These are phyloP conservation scores for Cyclotella sp. DNA, from an alignment of 108 stramenopile genomes.

Conservation along the genomic window DNA sequence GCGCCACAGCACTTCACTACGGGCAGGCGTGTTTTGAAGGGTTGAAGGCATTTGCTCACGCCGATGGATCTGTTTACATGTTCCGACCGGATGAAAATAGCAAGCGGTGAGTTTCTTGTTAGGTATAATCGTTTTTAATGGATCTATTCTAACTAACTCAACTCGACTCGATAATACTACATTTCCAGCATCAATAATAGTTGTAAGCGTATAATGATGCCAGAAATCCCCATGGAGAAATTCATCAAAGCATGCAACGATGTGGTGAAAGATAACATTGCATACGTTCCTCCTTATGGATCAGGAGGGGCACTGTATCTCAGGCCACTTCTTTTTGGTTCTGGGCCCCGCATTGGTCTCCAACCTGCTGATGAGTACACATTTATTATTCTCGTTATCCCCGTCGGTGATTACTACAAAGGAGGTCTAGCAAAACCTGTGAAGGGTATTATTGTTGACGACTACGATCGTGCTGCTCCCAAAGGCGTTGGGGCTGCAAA, in stretches of 20 bases:
- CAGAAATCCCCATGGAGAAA: constrained; percentile 76
- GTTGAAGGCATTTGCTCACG: constrained; percentile 95
- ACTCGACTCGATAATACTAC: background rate
- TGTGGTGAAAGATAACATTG: constrained; percentile 92
- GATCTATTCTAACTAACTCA: background rate
- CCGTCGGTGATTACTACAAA: constrained; percentile 99
- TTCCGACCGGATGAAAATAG: constrained; percentile 99
- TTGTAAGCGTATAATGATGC: constrained; percentile 93
- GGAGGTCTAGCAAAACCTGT: constrained; percentile 92
- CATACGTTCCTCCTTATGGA: constrained; percentile 97
- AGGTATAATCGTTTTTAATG: background rate
- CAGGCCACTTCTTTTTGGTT: constrained; percentile 95
- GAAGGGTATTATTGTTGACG: constrained; percentile 89
- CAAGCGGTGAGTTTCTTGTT: constrained; percentile 56
- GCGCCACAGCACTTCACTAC: constrained; percentile 98
- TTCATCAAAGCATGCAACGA: constrained; percentile 93
- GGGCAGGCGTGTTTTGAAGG: constrained; percentile 99
- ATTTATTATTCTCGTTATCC: constrained; percentile 92
- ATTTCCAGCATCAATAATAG: constrained; percentile 46
- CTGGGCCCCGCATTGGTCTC: constrained; percentile 95
- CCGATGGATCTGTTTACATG: constrained; percentile 91
- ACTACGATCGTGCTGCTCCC: constrained; percentile 98
- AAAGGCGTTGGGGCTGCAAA: constrained; percentile 96
- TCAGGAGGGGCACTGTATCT: constrained; percentile 95
- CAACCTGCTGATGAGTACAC: constrained; percentile 98